phyloP scores from a whole-genome alignment of 345 rosid species.

The Mercurialis annua region DNA sequence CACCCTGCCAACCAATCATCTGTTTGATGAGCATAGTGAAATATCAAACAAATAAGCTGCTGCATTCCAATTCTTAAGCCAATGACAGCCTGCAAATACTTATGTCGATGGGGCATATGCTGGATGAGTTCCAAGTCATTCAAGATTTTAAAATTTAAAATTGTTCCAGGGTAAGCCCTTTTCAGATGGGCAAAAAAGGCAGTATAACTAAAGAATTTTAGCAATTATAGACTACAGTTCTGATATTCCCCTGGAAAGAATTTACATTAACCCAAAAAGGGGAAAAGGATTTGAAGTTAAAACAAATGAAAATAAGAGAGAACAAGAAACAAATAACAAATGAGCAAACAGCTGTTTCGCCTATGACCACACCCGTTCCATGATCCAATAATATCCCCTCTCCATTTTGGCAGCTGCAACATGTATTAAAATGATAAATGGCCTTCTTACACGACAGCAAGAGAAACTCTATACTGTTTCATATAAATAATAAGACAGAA shows the following conservation, averaged over 20 bases:
- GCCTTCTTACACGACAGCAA: not conserved
- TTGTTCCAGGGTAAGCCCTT: not conserved
- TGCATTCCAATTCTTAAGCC: not conserved
- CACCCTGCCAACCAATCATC: slow-evolving; percentile 54
- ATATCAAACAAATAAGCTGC: slow-evolving; percentile 4
- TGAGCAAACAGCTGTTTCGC: slow-evolving; percentile 69
- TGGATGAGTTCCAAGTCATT: not conserved
- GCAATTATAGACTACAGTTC: not conserved
- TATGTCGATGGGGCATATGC: not conserved
- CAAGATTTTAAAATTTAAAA: not conserved
- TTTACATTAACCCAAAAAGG: not conserved
- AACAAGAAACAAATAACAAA: not conserved
- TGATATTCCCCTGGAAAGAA: not conserved
- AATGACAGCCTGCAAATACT: not conserved
- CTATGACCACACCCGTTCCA: slow-evolving; percentile 87
- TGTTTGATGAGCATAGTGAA: slow-evolving; percentile 8
- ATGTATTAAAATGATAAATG: slow-evolving; percentile 7
- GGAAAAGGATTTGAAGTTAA: not conserved
- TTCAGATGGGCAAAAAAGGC: not conserved
- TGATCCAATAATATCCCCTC: slow-evolving; percentile 88
- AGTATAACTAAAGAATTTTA: not conserved
- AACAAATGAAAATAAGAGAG: not conserved
- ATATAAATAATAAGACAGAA: slow-evolving; percentile 4
- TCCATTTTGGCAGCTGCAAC: slow-evolving; percentile 74
- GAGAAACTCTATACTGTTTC: not conserved